phyloP scores from a whole-genome alignment of 495 filamentous ascomycete species.

The Penicillium daleae region DNA sequence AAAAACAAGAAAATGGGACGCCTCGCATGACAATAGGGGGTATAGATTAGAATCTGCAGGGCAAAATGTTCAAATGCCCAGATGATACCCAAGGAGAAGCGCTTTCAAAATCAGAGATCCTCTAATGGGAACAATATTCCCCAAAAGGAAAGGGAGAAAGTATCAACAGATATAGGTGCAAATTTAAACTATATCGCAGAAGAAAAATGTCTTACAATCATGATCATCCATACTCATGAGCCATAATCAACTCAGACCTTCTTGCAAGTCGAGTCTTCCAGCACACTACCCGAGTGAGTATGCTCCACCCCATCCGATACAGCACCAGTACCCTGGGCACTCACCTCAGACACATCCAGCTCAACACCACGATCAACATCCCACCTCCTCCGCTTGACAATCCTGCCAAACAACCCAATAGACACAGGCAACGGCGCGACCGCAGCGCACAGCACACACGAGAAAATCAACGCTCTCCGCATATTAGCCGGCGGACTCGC shows the following conservation, averaged over 20 bases:
- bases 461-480: conserved; percentile 74
- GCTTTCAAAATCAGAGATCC: not conserved
- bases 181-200: conserved; percentile 1
- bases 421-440: conserved; percentile 68
- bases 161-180: not conserved
- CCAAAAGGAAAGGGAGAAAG: not conserved
- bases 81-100: not conserved
- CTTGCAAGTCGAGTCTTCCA: conserved; percentile 5
- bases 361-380: conserved; percentile 54
- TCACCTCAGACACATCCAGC: conserved; percentile 17
- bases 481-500: conserved; percentile 69
- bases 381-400: conserved; percentile 58
- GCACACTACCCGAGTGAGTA: not conserved
- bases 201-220: not conserved
- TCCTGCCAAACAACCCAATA: conserved; percentile 67
- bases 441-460: conserved; percentile 67
- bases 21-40: not conserved
- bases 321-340: not conserved
- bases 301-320: conserved; percentile 1
- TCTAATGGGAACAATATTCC: not conserved
- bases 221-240: not conserved
- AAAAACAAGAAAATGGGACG: not conserved
- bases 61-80: not conserved
- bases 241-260: not conserved
- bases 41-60: not conserved